These are phyloP conservation scores for Dictyostelium citrinum DNA, from an alignment of 78 protist species.

Conservation along the genomic window DNA sequence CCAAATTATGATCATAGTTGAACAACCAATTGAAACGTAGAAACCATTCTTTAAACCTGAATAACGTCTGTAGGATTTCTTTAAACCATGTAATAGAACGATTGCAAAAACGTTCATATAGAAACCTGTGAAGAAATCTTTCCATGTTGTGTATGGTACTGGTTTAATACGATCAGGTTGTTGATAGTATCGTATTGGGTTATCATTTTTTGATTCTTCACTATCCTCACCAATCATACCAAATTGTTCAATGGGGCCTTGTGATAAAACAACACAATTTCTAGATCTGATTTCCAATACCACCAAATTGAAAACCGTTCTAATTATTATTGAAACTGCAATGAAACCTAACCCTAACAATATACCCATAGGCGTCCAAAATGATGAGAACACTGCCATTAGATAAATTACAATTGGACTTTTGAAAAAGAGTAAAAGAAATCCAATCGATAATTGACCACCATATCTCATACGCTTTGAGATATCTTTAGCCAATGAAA, in stretches of 20 bases:
- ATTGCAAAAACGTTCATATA: slow-evolving; percentile 16
- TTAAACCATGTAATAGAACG: not conserved
- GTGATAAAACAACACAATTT: slow-evolving; percentile 55
- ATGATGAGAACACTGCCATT: slow-evolving; percentile 11
- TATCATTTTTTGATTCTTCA: not conserved
- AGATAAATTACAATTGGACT: slow-evolving; percentile 42
- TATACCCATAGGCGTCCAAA: slow-evolving; percentile 57
- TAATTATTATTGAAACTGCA: not conserved
- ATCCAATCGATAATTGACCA: slow-evolving; percentile 54
- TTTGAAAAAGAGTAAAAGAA: slow-evolving; percentile 21
- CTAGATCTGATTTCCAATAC: slow-evolving; percentile 34
- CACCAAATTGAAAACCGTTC: slow-evolving; percentile 1
- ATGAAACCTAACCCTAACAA: not conserved
- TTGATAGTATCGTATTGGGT: not conserved
- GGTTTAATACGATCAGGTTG: slow-evolving; percentile 25
- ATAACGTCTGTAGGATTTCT: not conserved
- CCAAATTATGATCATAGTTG: not conserved
- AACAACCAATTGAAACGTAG: slow-evolving; percentile 2
- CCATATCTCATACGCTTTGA: slow-evolving; percentile 55
- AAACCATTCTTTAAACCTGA: slow-evolving; percentile 48
- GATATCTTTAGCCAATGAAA: slow-evolving; percentile 4
- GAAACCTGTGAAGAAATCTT: slow-evolving; percentile 12
- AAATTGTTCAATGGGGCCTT: slow-evolving; percentile 10
- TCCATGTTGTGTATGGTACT: slow-evolving; percentile 18
- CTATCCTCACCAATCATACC: not conserved